Base-by-base conservation (phyloP, 192 early-diverging fungal genomes). In the Piromyces sp. region DNA sequence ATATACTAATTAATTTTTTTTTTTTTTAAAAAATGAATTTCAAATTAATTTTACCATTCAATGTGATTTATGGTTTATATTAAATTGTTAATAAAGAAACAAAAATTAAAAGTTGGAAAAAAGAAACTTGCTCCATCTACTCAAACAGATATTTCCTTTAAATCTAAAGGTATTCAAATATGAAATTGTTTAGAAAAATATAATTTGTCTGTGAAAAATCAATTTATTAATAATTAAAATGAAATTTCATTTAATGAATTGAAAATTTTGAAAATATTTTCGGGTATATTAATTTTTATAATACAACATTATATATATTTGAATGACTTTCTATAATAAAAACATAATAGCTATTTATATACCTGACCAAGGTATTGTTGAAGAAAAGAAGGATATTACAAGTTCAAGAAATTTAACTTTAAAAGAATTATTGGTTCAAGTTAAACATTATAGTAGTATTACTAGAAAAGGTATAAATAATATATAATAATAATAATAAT, bases 41-140 rank as follows among this genome's bases (percentile, higher is more conserved):
- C n/a, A n/a, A n/a, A n/a, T n/a, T n/a, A n/a, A n/a, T n/a, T n/a
- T n/a, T n/a, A n/a, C n/a, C n/a, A n/a, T n/a, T n/a, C n/a, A n/a
- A n/a, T n/a, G n/a, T n/a, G n/a, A n/a, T n/a, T n/a, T n/a, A n/a
- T n/a, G n/a, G n/a, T n/a, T n/a, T n/a, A n/a, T n/a, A n/a, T n/a
- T n/a, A n/a, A n/a, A n/a, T n/a, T n/a, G n/a, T n/a, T n/a, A 36
- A 13, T 26, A 68, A 68, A 68, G 91, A 97, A 97, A 93, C 89
- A 92, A 82, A 95, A 95, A 86, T 91, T 97, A 19, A 97, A 97
- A 86, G 91, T 97, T 51, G 95, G 95, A 79, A 95, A 96, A 87
- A 93, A 94, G 85, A 94, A 94, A 87, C 89, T 89, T 26, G 86
- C 92, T 19, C 84, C 95, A 22, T 86, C 87, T 30, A 97, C 91